These are phyloP conservation scores for Exutisphaerella laricina DNA, from an alignment of 2,329 filamentous ascomycete genomes.

Conservation along the genomic window DNA sequence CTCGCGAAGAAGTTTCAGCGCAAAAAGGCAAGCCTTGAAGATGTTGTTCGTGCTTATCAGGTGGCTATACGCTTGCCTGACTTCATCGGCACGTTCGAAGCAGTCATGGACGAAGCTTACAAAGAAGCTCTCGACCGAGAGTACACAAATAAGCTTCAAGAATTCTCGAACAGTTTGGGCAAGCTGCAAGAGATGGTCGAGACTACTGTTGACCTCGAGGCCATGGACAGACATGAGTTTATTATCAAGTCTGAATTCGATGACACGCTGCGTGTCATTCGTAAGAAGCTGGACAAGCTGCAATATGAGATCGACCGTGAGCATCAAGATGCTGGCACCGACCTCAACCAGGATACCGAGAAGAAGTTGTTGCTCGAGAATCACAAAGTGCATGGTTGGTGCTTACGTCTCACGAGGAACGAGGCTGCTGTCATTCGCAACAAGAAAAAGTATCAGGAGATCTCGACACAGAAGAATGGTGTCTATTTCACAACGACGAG, in stretches of 20 bases:
- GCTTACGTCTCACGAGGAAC: slow-evolving; percentile 83
- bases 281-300: slow-evolving; percentile 82
- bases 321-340: slow-evolving; percentile 67
- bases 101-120: slow-evolving; percentile 92
- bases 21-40: slow-evolving; percentile 83
- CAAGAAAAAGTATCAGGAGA: slow-evolving; percentile 84
- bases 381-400: slow-evolving; percentile 93
- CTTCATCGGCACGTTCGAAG: slow-evolving; percentile 82
- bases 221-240: slow-evolving; percentile 94
- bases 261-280: slow-evolving; percentile 77
- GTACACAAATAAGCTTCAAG: slow-evolving; percentile 74
- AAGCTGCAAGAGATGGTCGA: slow-evolving; percentile 98
- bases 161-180: slow-evolving; percentile 69
- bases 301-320: slow-evolving; percentile 77
- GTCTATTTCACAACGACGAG: slow-evolving; percentile 92
- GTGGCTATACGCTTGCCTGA: slow-evolving; percentile 86
- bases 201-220: slow-evolving; percentile 92
- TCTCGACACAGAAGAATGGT: slow-evolving; percentile 97
- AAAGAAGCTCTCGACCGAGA: slow-evolving; percentile 77
- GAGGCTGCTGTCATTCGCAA: slow-evolving; percentile 92
- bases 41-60: slow-evolving; percentile 93
- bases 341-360: slow-evolving; percentile 86
- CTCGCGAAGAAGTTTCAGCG: slow-evolving; percentile 93
- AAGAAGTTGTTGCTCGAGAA: slow-evolving; percentile 99
- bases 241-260: slow-evolving; percentile 99